Base-by-base conservation (phyloP, 2,329 filamentous ascomycete species). In the Ophiocordyceps camponoti-floridani region DNA sequence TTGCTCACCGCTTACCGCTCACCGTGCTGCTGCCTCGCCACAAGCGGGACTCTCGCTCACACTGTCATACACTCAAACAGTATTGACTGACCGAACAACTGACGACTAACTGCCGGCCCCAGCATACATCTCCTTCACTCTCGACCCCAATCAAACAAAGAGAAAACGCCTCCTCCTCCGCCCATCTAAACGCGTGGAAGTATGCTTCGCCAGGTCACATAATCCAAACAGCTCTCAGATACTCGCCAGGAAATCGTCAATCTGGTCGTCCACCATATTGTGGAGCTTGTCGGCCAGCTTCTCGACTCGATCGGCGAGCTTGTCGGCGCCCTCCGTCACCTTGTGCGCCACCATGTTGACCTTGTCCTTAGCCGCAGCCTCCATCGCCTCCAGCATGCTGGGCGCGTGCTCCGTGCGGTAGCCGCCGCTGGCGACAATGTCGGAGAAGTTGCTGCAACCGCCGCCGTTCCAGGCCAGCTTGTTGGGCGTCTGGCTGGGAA, bases 401-500 rank as follows among this genome's bases (percentile, higher is more conserved):
- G 62, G 52, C 33, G 59, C 52, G 40, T 64, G 55, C 57, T 73
- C 66, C 51, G 63, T 70, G 54, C 74, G 72, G 71, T 88, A 89
- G 57, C 76, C 70, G 57, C 85, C 84, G 54, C 77, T 70, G 54
- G 77, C 67, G 51, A 94, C 65, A 57, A 95, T 94, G 55, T 83
- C 71, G 49, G 76, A 75, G 77, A 84, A 95, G 82, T 98, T 94
- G 69, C 75, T 79, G 60, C 77, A 83, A 59, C 91, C 91, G 68
- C 87, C 93, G 62, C 93, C 91, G 77, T 98, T 98, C 89, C 88
- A 98, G 64, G 89, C 89, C 50, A 98, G 86, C 60, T 94, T 73
- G 77, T 98, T 98, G 62, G 79, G 79, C 54, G 93, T 98, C 62
- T 84, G 79, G 44, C 69, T 71, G 52, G 89, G 89, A 44, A 98